Base-by-base conservation (phyloP, 2,329 filamentous ascomycete species). In the Trichoderma atrobrunneum region DNA sequence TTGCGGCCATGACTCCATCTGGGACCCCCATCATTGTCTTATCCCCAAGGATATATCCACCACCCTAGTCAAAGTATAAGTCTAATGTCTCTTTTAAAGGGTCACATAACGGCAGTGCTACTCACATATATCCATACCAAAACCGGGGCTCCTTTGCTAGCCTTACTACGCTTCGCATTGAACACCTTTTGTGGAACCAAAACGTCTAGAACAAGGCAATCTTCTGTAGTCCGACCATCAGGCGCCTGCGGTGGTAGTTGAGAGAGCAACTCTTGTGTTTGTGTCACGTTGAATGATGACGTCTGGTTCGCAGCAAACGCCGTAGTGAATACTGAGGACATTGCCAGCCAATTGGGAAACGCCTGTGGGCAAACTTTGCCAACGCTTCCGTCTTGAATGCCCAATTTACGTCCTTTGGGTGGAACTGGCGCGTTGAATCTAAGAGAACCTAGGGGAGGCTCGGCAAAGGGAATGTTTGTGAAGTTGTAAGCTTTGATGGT, bases 281-380 rank as follows among this genome's bases (percentile, higher is more conserved):
- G 21, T 7, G 56, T 72, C 21, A 68, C 51, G 28, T 70, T 70
- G 14, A 72, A 72, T 8, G 70, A 72, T 8, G 70, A 43, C 12
- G 69, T 11, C 30, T 70, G 57, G 12, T 57, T 43, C 8, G 32
- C 28, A 28, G 64, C 57, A 18, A 63, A 72, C 6, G 65, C 70
- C 1, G 56, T 18, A 24, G n/a, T n/a, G 28, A 72, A 72, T 14
- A 69, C 12, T n/a, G 11, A 21, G 16, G 64, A 21, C 24, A 72
- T 63, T 24, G 24, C 36, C 14, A 72, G 24, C 64, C 65, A 72
- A 24, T 57, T 16, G 0, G 70, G 70, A 30, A 14, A 63, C 2
- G 64, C 57, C 21, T 72, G 70, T n/a, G 70, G 70, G 7, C 64
- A 72, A 24, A 72, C 66, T 36, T 70, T 72, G 64, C 70, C 65